phyloP scores from a whole-genome alignment of 108 stramenopile genomes.

The Pinguiococcus pyrenoidosus region DNA sequence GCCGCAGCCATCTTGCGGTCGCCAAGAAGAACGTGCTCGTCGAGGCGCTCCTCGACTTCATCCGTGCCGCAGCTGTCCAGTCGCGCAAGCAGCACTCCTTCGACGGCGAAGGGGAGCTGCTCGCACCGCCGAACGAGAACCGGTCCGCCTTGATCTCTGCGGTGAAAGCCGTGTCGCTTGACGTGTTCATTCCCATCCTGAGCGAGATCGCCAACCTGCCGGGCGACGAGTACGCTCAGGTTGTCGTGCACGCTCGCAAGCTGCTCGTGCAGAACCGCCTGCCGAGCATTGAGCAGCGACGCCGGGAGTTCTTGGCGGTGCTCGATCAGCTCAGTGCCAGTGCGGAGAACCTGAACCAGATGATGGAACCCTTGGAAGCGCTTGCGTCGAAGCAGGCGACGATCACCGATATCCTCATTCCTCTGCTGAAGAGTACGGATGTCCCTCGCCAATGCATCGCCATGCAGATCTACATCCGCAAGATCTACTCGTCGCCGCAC shows the following conservation, averaged over 20 bases:
- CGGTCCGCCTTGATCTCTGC: background rate
- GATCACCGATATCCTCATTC: conserved; percentile 67
- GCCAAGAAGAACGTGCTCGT: conserved; percentile 51
- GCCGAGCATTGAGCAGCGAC: conserved; percentile 65
- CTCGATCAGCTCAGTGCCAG: conserved; percentile 40
- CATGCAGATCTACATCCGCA: conserved; percentile 65
- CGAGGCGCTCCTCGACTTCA: conserved; percentile 54
- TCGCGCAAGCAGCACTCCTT: conserved; percentile 38
- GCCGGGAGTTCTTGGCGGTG: conserved; percentile 2
- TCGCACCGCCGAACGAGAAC: background rate
- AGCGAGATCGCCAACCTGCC: conserved; percentile 81
- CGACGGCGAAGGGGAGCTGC: background rate
- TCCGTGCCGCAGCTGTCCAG: conserved; percentile 50
- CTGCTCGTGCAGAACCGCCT: conserved; percentile 73
- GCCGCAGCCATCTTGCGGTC: conserved; percentile 61
- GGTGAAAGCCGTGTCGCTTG: conserved; percentile 45
- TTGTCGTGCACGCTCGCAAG: conserved; percentile 66
- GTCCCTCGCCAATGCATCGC: conserved; percentile 25
- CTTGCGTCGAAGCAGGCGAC: conserved; percentile 49
- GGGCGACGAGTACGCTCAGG: conserved; percentile 51
- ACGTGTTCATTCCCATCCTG: conserved; percentile 60
- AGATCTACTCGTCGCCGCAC: conserved; percentile 65
- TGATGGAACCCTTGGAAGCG: conserved; percentile 56
- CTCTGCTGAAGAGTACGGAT: conserved; percentile 40
- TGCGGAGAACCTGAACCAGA: conserved; percentile 16